Base-by-base conservation (phyloP, 306 rosid species). In the Dalbergia cochinchinensis region DNA sequence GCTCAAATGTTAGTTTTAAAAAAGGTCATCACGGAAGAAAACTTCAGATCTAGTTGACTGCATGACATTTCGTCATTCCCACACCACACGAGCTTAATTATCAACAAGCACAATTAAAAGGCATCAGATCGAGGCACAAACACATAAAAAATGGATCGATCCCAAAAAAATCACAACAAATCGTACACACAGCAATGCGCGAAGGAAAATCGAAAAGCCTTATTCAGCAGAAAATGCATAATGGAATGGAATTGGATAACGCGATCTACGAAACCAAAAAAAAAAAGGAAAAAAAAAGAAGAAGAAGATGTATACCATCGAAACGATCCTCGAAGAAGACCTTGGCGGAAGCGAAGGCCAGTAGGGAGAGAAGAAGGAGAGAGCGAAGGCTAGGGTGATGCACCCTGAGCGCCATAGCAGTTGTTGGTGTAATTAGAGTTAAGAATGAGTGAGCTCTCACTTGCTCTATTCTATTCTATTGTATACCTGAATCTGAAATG, bases 311-410 rank as follows among this genome's bases (percentile, higher is more conserved):
- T 59, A 16, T 89, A 95, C 99, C 99, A 1, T 92, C 88, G 66
- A 95, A 95, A 45, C 97, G 97, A 26, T 95, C 99, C 80, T 95
- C 99, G 83, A 95, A 92, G 91, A 87, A 89, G 31, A 93, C 94
- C 78, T 87, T 95, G 7, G 99, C 98, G 3, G 95, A 91, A 57
- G 91, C 89, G 83, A 87, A 13, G 3, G 93, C 84, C 35, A 92
- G 54, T 8, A 93, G 83, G 16, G 92, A 91, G 50, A 92, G 74
- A 12, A 91, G 76, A 84, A 86, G n/a, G 74, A 92, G 86, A 77
- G 87, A 83, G 64, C 71, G 80, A 77, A 88, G 62, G 83, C 79
- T 88, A 87, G 98, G 92, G 97, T 84, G 84, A 4, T 84, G 84
- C 74, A 80, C 88, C 92, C 92, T 73, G 73, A 83, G 74, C 89